Conservation (phyloP, 352 stramenopile genomes). For the Phytophthora ramorum region DNA sequence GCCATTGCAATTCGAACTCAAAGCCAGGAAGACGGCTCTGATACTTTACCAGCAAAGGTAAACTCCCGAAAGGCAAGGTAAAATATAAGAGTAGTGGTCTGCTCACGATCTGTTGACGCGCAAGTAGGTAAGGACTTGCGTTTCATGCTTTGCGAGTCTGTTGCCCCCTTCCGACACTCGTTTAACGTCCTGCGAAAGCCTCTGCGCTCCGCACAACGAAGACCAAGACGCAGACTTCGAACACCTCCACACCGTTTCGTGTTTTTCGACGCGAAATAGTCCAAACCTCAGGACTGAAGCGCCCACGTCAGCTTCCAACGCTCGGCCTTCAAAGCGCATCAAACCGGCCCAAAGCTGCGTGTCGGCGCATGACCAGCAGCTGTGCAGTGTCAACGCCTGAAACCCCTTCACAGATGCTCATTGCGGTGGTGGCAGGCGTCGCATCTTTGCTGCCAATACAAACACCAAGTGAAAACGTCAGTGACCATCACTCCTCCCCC, state of each 20-base stretch:
- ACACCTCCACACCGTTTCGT: too few species aligned
- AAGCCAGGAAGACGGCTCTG: too few species aligned
- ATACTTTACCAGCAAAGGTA: too few species aligned
- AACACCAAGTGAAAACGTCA: constrained; percentile 17
- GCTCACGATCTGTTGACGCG: neutral
- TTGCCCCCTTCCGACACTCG: neutral
- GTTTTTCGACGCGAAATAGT: constrained; percentile 8
- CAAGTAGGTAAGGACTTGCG: neutral
- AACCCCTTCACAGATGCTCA: constrained; percentile 5
- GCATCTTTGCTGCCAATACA: constrained; percentile 27
- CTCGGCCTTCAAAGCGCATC: too few species aligned
- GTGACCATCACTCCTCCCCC: constrained; percentile 23
- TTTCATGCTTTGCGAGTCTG: neutral
- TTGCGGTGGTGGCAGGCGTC: neutral
- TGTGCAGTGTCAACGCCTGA: constrained; percentile 17
- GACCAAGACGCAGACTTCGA: too few species aligned
- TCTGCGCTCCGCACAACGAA: too few species aligned
- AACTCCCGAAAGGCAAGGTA: neutral
- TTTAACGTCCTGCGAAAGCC: neutral
- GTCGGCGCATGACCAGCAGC: constrained; percentile 20
- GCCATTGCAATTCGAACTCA: too few species aligned
- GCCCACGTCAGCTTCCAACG: neutral
- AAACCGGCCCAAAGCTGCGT: constrained; percentile 15
- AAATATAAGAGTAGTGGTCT: neutral
- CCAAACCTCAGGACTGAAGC: constrained; percentile 13